Evolutionary conservation across 805 yeast genomes (phyloP).

Genomic region (Starmerella bombi): DNA sequence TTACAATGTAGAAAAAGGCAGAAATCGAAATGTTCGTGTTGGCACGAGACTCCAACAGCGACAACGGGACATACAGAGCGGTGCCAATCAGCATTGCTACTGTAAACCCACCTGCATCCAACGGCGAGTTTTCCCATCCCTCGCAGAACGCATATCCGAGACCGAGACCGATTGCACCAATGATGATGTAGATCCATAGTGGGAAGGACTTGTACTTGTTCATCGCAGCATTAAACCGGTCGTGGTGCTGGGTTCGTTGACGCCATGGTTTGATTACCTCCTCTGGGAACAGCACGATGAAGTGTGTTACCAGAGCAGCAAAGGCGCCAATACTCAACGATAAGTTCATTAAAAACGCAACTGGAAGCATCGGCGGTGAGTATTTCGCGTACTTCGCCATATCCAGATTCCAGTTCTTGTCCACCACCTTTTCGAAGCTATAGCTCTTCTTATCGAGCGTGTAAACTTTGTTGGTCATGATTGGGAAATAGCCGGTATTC

Average conservation of each 20-base stretch:
- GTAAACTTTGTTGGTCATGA: slow-evolving; percentile 35
- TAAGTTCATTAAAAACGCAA: slow-evolving; percentile 47
- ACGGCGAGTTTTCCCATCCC: slow-evolving; percentile 30
- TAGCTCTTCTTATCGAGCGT: slow-evolving; percentile 41
- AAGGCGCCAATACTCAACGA: slow-evolving; percentile 54
- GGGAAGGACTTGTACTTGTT: slow-evolving; percentile 45
- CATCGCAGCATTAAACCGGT: slow-evolving; percentile 45
- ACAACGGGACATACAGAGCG: slow-evolving; percentile 46
- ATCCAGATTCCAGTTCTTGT: slow-evolving; percentile 34
- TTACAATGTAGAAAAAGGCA: slow-evolving; percentile 47
- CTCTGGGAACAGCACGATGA: slow-evolving; percentile 42
- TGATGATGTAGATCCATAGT: slow-evolving; percentile 42
- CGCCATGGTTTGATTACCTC: slow-evolving; percentile 33
- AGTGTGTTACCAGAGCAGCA: slow-evolving; percentile 46
- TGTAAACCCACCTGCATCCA: slow-evolving; percentile 33
- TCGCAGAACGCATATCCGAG: slow-evolving; percentile 25
- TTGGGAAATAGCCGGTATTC: slow-evolving; percentile 48
- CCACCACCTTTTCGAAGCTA: slow-evolving; percentile 39
- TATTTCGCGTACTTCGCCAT: slow-evolving; percentile 40
- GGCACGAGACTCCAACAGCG: slow-evolving; percentile 52
- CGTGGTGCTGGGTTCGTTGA: slow-evolving; percentile 29
- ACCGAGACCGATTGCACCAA: slow-evolving; percentile 27
- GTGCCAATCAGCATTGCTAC: slow-evolving; percentile 43
- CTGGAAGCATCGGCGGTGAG: slow-evolving; percentile 52
- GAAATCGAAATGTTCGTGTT: slow-evolving; percentile 47